Evolutionary conservation across 2,329 filamentous ascomycete species (phyloP), one percentile per base, ranked within the genome.

Genomic region (Sarocladium oryzae): DNA sequence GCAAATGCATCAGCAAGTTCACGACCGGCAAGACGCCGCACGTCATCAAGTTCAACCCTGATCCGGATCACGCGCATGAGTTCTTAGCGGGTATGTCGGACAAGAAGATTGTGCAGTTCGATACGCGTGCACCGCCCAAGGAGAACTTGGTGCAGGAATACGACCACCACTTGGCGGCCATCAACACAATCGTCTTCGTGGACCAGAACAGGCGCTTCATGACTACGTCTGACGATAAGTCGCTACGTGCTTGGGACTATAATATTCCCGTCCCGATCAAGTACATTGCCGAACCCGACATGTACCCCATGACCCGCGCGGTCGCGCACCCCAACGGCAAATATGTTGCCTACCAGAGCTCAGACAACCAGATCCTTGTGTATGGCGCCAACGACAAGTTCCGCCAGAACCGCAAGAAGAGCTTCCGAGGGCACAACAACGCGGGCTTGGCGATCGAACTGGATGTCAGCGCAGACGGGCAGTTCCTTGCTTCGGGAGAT

Each of bases 31-130:
- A 95, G 73, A 97, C 90, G 13, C 92, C 93, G 4, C 93, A 99
- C 64, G 91, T 96, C 50, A 77, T 99, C 59, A 85, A 88, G 58
- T 97, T 97, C 77, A 95, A 97, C 69, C 91, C 92, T 0, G 81
- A 84, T 46, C 73, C 78, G 0, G 84, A 87, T 51, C 82, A 86
- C 57, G 81, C 85, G 8, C 86, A 93, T 65, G 92, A 97, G 67
- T 99, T 99, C 69, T 71, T 99, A 52, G 91, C 90, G 1, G 93
- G 93, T 61, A 95, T 97, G 89, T 93, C 89, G 33, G 92, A 99
- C 69, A 99, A 99, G 76, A 96, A 96, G 75, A 99, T 99, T 59
- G 79, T 99, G 37, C 93, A 99, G 65, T 99, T 95, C 69, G 93
- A 99, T 68, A 91, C 85, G 2, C 82, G 95, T 24, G 84, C 85